phyloP scores from a whole-genome alignment of 225 moss, liverwort and hornwort genomes.

The Polytrichum commune region DNA sequence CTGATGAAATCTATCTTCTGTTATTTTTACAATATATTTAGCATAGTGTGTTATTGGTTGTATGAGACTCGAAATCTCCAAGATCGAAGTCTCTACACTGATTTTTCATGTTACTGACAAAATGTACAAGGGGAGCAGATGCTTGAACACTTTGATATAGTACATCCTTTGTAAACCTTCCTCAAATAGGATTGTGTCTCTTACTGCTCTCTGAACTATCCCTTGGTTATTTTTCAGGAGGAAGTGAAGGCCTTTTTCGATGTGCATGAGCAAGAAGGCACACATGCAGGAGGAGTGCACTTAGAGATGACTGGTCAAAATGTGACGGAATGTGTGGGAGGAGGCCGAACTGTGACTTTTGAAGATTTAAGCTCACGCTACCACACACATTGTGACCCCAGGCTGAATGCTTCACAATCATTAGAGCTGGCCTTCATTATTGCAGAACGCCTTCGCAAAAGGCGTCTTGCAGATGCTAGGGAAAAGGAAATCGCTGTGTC shows the following conservation, averaged over 20 bases:
- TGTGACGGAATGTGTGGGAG: constrained; percentile 64
- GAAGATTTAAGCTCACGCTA: constrained; percentile 61
- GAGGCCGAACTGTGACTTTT: constrained; percentile 38
- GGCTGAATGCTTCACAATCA: constrained; percentile 58
- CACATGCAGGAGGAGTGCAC: constrained; percentile 56
- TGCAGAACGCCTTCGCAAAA: constrained; percentile 46
- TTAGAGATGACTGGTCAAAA: constrained; percentile 66
- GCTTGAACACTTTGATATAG: neutral
- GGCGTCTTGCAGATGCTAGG: constrained; percentile 16
- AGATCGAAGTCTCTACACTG: neutral
- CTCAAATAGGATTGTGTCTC: neutral
- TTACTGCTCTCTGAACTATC: neutral
- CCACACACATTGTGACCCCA: constrained; percentile 62
- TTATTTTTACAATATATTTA: neutral
- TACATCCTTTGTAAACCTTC: neutral
- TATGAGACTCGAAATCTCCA: neutral
- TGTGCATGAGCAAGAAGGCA: constrained; percentile 57
- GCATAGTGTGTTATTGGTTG: neutral
- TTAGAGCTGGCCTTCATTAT: constrained; percentile 58
- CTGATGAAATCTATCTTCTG: neutral
- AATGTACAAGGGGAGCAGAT: neutral
- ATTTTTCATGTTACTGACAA: neutral
- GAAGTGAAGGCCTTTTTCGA: constrained; percentile 65
- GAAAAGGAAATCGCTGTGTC: neutral
- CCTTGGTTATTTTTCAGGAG: constrained; percentile 23